Evolutionary conservation across 306 rosid species (phyloP).

Genomic region (Malus fusca): DNA sequence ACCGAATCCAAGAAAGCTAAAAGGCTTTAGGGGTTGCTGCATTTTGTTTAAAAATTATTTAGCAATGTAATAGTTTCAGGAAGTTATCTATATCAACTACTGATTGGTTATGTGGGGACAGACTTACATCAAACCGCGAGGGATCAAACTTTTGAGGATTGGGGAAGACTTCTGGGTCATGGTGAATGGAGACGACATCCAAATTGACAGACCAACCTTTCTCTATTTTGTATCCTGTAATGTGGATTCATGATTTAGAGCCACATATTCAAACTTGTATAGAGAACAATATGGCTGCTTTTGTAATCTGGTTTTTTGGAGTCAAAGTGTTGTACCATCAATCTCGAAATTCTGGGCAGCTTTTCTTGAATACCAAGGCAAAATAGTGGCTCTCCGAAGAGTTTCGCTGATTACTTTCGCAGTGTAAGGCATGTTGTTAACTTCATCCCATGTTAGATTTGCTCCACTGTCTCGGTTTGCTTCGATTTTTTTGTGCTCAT

Average conservation of each 20-base stretch:
- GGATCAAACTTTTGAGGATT: constrained; percentile 68
- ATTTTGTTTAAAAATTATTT: constrained; percentile 15
- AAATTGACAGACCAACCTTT: constrained; percentile 78
- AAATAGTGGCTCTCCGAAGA: constrained; percentile 69
- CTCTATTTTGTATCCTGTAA: constrained; percentile 59
- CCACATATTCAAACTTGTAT: not conserved
- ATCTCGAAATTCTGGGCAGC: constrained; percentile 79
- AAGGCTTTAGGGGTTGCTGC: constrained; percentile 61
- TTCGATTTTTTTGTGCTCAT: constrained; percentile 60
- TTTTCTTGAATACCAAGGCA: constrained; percentile 86
- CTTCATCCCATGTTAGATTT: constrained; percentile 70
- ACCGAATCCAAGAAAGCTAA: constrained; percentile 77
- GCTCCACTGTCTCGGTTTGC: constrained; percentile 45
- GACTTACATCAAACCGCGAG: constrained; percentile 70
- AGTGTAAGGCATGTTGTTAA: constrained; percentile 72
- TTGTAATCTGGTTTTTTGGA: not conserved
- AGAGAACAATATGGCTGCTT: not conserved
- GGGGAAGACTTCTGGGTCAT: constrained; percentile 51
- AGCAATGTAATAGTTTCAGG: not conserved
- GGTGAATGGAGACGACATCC: constrained; percentile 88
- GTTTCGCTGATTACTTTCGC: constrained; percentile 75
- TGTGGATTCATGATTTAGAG: constrained; percentile 1
- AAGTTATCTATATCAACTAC: not conserved
- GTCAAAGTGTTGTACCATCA: constrained; percentile 40
- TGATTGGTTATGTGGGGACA: not conserved